Evolutionary conservation across 345 rosid genomes (phyloP), one percentile per base, ranked within the genome.

Genomic region (Nasturtium officinale): DNA sequence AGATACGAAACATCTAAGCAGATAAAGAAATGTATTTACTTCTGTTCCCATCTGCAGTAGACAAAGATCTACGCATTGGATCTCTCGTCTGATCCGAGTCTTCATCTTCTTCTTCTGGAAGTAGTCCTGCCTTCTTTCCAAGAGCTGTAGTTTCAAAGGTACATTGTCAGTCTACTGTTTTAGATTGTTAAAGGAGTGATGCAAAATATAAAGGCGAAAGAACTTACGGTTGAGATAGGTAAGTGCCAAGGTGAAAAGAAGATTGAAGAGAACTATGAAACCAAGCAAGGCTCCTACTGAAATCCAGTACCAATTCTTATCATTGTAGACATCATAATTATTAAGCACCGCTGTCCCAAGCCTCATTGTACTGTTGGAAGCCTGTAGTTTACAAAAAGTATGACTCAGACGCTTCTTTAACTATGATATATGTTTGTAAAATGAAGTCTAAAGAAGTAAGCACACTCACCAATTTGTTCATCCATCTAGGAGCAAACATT

Each of bases 221-320:
- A 33, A 81, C 98, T 85, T 79, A 94, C 97, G 85, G 59, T 58
- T 81, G 17, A 91, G 83, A 81, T 79, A 84, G 73, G 73, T 83
- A 28, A 94, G 92, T 11, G 96, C 65, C 1, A 88, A 10, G 43
- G 91, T 94, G 72, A 86, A 89, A 28, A 94, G 86, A 78, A 88
- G 67, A 72, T 91, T 94, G 85, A 88, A 87, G 70, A 94, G 85
- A 47, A 88, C 67, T 17, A 62, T 71, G 81, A 89, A 94, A n/a
- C 96, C 95, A 0, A 86, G 16, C 73, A 86, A 82, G 45, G 89
- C 89, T 60, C 73, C 95, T 15, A 70, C 86, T 17, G 86, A 84
- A 71, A 89, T 88, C 97, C 96, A 94, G 71, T 83, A 91, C 98
- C 95, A 94, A 63, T 91, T 79, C 62, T 42, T 80, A 2, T 89